Base-by-base conservation (phyloP, 176 grass and related monocot species). In the Miscanthus lutarioriparius region DNA sequence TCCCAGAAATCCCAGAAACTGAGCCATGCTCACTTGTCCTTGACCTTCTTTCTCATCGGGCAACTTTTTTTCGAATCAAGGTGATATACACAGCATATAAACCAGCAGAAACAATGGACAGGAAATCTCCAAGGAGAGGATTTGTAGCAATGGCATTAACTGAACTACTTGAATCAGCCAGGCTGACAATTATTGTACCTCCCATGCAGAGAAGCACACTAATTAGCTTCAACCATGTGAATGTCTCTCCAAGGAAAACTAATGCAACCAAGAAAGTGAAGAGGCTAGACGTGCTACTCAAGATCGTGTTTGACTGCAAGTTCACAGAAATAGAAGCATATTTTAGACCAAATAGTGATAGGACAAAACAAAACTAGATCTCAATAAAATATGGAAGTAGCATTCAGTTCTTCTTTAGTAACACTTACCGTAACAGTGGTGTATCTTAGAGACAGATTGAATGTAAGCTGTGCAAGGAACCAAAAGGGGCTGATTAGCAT, bases 371-470 rank as follows among this genome's bases (percentile, higher is more conserved):
- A 70, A 58, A 8, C 8, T 12, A 91, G 1, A n/a, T 79, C 30
- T 35, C 22, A 10, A 67, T 47, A 28, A 28, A 14, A 73, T 47
- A 28, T 83, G 56, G 27, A 86, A 78, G 36, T 64, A 73, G 11
- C 23, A 83, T 62, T 28, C 10, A 20, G n/a, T 0, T 83, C 38
- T 79, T 66, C 47, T 38, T 38, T 43, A 70, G 81, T 49, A 83
- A 63, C 48, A 87, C 82, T 88, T 92, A 99, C 96, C 5, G 96
- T 94, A 33, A 99, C 96, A 40, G 96, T 99, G 43, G 96, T 99
- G 80, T 99, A 98, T 85, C 92, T 95, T 27, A 98, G 91, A 82
- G 96, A 98, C 2, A 98, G 89, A 78, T 98, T 98, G 91, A 99
- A 99, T 8, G 91, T 94, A 58, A 99, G 89, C 56, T 99, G 93